Conservation (phyloP, 2,329 filamentous ascomycete species). For the Fusarium protoensiforme region DNA sequence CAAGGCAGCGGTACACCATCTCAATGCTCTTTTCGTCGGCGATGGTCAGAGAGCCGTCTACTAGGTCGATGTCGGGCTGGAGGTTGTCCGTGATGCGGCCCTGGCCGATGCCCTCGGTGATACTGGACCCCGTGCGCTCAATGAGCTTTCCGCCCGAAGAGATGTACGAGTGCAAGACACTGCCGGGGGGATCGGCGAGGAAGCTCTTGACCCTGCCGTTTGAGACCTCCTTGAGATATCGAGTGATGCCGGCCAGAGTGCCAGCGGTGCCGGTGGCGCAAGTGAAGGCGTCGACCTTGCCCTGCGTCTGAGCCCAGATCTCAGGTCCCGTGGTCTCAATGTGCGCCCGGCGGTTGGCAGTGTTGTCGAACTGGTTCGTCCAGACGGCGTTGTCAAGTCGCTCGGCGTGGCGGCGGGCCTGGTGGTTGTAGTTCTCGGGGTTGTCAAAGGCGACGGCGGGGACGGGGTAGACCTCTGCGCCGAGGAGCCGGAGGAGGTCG, state of each 20-base stretch:
- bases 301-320: constrained; percentile 92
- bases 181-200: constrained; percentile 93
- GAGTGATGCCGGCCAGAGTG: constrained; percentile 87
- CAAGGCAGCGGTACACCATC: constrained; percentile 96
- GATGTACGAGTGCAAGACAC: constrained; percentile 93
- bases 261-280: constrained; percentile 94
- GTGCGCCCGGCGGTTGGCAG: constrained; percentile 91
- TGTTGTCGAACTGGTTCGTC: constrained; percentile 99
- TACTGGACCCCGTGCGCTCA: constrained; percentile 87
- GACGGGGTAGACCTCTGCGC: constrained; percentile 95
- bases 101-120: constrained; percentile 98
- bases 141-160: constrained; percentile 82
- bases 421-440: constrained; percentile 97
- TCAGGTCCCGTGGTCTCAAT: constrained; percentile 97
- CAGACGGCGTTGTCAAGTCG: constrained; percentile 88
- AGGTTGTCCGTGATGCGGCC: constrained; percentile 97
- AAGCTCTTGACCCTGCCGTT: constrained; percentile 84
- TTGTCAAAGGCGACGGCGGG: constrained; percentile 96
- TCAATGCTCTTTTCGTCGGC: constrained; percentile 94
- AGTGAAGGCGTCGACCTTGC: constrained; percentile 91
- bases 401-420: constrained; percentile 91
- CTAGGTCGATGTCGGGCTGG: constrained; percentile 80
- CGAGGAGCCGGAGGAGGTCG: constrained; percentile 88
- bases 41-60: constrained; percentile 88
- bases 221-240: constrained; percentile 87